Evolutionary conservation across 306 rosid species (phyloP).

Genomic region (Ochetophila trinervis): DNA sequence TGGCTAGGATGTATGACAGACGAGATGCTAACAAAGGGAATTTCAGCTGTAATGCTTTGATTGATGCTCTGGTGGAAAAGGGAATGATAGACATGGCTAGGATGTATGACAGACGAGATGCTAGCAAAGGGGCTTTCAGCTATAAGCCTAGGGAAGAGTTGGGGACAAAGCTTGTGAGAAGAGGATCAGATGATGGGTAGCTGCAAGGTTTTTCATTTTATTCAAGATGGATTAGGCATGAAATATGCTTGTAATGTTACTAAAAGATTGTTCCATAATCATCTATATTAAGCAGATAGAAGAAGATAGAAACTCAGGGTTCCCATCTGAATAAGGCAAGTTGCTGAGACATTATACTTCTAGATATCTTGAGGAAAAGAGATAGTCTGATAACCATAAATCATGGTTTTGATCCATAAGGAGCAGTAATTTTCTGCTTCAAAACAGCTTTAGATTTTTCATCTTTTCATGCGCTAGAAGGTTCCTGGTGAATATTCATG

Average conservation of each 20-base stretch:
- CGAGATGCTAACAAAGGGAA: slow-evolving; percentile 82
- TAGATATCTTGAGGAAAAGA: too few species aligned
- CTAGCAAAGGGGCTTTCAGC: slow-evolving; percentile 75
- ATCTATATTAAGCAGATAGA: neutral
- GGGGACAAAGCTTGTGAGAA: slow-evolving; percentile 40
- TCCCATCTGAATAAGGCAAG: too few species aligned
- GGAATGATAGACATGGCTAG: slow-evolving; percentile 70
- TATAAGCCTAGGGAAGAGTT: slow-evolving; percentile 68
- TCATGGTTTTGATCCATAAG: too few species aligned
- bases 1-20: slow-evolving; percentile 78
- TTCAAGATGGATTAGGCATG: neutral
- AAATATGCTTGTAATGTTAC: neutral
- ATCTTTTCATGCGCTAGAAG: too few species aligned
- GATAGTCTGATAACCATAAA: too few species aligned
- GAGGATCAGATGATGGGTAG: slow-evolving; percentile 30
- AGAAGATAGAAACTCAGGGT: too few species aligned
- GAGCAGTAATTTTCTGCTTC: too few species aligned
- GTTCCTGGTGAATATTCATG: too few species aligned
- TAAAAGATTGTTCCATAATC: neutral
- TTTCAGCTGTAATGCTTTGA: slow-evolving; percentile 68
- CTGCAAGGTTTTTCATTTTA: neutral
- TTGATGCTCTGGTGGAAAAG: slow-evolving; percentile 80
- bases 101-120: slow-evolving; percentile 85
- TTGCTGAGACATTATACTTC: too few species aligned
- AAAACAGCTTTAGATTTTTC: too few species aligned